Percentiles rank a stretch among this genome's conserved stretches.
phyloP scores from a whole-genome alignment of 208 protist genomes.

The Porcisia hertigi region DNA sequence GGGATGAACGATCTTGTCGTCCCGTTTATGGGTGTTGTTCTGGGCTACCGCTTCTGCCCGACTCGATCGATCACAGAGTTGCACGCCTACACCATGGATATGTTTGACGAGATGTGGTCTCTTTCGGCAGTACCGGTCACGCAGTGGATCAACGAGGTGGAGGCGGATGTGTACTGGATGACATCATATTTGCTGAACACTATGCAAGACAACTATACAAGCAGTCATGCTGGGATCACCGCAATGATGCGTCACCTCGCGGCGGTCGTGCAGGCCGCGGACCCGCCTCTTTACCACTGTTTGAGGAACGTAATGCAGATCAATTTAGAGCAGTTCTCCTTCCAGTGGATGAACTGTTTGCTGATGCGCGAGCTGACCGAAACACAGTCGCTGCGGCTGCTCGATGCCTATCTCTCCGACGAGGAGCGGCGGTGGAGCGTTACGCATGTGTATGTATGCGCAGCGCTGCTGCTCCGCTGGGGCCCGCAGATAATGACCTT shows the following conservation, averaged over 20 bases:
- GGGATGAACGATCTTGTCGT: slow-evolving; percentile 94
- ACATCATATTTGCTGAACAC: slow-evolving; percentile 79
- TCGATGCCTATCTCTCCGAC: slow-evolving; percentile 91
- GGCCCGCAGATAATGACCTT: slow-evolving; percentile 50
- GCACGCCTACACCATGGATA: slow-evolving; percentile 35
- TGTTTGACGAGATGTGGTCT: slow-evolving; percentile 41
- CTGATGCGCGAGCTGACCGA: slow-evolving; percentile 88
- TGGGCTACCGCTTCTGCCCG: slow-evolving; percentile 55
- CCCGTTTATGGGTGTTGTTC: slow-evolving; percentile 90
- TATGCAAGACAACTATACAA: slow-evolving; percentile 92
- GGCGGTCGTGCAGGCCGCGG: slow-evolving; percentile 60
- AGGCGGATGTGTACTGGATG: slow-evolving; percentile 94
- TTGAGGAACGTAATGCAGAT: slow-evolving; percentile 59
- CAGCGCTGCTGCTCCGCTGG: slow-evolving; percentile 79
- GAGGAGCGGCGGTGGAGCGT: slow-evolving; percentile 59
- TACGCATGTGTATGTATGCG: slow-evolving; percentile 90
- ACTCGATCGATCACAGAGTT: slow-evolving; percentile 55
- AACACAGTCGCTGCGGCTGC: slow-evolving; percentile 76
- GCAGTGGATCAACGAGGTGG: slow-evolving; percentile 67
- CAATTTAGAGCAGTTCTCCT: slow-evolving; percentile 83
- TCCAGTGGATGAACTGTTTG: slow-evolving; percentile 94
- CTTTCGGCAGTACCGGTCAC: slow-evolving; percentile 39
- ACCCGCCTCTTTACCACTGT: slow-evolving; percentile 55
- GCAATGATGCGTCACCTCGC: slow-evolving; percentile 87
- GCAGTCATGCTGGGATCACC: slow-evolving; percentile 88